Conservation (phyloP, 441 rosid genomes). For the Capsella rubella region DNA sequence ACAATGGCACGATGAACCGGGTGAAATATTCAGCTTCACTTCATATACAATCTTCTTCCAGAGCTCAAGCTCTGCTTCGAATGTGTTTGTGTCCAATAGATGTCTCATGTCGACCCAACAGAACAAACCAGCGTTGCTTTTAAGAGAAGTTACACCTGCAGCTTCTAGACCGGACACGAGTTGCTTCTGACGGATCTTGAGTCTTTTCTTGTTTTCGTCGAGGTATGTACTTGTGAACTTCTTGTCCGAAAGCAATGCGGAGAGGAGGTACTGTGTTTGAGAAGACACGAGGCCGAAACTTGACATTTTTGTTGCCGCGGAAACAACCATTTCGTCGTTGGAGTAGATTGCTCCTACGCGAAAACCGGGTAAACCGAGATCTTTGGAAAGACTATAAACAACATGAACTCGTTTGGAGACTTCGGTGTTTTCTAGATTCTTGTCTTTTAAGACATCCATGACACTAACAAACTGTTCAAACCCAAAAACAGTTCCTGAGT, state of each 20-base stretch:
- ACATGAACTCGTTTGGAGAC: conserved; percentile 71
- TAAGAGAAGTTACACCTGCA: conserved; percentile 66
- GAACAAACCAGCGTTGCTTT: conserved; percentile 83
- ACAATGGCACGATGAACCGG: conserved; percentile 95
- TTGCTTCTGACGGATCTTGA: conserved; percentile 55
- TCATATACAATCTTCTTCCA: conserved; percentile 87
- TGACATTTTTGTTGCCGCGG: conserved; percentile 93
- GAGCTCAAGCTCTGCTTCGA: conserved; percentile 80
- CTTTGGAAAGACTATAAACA: conserved; percentile 87
- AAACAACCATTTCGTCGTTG: conserved; percentile 70
- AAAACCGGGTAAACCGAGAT: conserved; percentile 92
- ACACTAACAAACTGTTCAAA: conserved; percentile 72
- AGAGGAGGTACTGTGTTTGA: conserved; percentile 85
- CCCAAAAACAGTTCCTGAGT: conserved; percentile 83
- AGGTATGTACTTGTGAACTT: conserved; percentile 73
- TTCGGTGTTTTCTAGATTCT: conserved; percentile 50
- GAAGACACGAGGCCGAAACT: conserved; percentile 98
- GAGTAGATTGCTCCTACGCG: conserved; percentile 93
- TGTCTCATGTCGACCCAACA: conserved; percentile 96
- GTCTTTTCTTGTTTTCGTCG: conserved; percentile 67
- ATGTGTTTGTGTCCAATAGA: conserved; percentile 70
- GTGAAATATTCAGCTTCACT: conserved; percentile 80
- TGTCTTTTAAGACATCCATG: conserved; percentile 69
- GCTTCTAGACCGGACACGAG: conserved; percentile 74
- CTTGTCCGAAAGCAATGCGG: conserved; percentile 78